Conservation (phyloP, 768 basidiomycete species). For the Sporobolomyces roseus region DNA sequence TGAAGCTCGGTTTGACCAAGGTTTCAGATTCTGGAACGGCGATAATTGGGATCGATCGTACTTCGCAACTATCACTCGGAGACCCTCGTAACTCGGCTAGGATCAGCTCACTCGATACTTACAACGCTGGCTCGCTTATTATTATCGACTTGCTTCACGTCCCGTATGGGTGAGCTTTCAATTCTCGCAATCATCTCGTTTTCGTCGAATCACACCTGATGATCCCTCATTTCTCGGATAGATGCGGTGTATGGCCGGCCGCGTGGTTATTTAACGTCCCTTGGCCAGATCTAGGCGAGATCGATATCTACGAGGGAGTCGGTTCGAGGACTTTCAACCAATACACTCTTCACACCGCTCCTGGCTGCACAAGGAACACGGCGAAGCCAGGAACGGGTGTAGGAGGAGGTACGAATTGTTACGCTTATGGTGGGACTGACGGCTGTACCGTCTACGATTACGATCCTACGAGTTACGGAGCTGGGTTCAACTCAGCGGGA, state of each 20-base stretch:
- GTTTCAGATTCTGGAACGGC: slow-evolving; percentile 2
- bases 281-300: slow-evolving; percentile 57
- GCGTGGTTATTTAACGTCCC: slow-evolving; percentile 13
- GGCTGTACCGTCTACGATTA: slow-evolving; percentile 54
- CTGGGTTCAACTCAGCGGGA: slow-evolving; percentile 52
- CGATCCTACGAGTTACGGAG: slow-evolving; percentile 51
- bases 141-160: slow-evolving; percentile 23
- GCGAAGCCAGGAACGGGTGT: slow-evolving; percentile 45
- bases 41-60: slow-evolving; percentile 15
- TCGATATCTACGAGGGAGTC: slow-evolving; percentile 47
- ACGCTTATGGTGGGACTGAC: slow-evolving; percentile 40
- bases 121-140: slow-evolving; percentile 17
- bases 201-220: no score
- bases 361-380: slow-evolving; percentile 25
- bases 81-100: slow-evolving; percentile 8
- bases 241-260: slow-evolving; percentile 15
- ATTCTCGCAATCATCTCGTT: no score
- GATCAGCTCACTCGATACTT: background rate
- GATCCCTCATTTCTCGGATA: no score
- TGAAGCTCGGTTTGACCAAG: background rate
- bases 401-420: slow-evolving; percentile 48
- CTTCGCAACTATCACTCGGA: background rate
- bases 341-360: slow-evolving; percentile 12
- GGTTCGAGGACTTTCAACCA: slow-evolving; percentile 46
- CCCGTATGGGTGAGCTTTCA: background rate